Conservation (phyloP, 2,329 filamentous ascomycete species). For the Sarocladiaceae sp. region DNA sequence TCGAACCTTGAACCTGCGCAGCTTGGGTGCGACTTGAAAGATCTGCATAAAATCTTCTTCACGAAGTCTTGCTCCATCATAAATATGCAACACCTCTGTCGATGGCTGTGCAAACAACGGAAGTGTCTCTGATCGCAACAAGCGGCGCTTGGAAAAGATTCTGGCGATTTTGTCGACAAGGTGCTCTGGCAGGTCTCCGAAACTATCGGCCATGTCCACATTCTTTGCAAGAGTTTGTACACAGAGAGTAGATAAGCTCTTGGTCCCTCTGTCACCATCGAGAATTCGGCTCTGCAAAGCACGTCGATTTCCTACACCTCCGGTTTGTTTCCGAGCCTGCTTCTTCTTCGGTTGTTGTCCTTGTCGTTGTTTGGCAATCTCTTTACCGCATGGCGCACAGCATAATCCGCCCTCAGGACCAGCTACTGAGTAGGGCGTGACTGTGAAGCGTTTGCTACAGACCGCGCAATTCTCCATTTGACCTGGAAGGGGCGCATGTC, state of each 20-base stretch:
- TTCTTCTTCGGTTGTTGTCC: constrained; percentile 31
- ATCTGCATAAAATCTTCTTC: constrained; percentile 76
- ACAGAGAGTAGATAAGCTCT: constrained; percentile 61
- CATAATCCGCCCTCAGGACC: constrained; percentile 83
- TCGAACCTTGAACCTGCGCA: constrained; percentile 69
- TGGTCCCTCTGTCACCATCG: constrained; percentile 69
- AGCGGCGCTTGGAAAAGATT: constrained; percentile 55
- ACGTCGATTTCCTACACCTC: constrained; percentile 59
- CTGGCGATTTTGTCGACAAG: constrained; percentile 57
- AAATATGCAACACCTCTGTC: constrained; percentile 48
- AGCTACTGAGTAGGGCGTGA: constrained; percentile 81
- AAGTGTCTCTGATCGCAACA: constrained; percentile 50
- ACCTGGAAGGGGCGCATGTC: constrained; percentile 60
- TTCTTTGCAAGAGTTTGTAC: constrained; percentile 60
- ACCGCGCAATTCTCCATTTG: constrained; percentile 86
- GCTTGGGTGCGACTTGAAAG: constrained; percentile 66
- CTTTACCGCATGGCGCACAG: constrained; percentile 76
- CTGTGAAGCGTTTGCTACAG: constrained; percentile 85
- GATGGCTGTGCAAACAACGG: constrained; percentile 52
- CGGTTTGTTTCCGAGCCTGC: constrained; percentile 37
- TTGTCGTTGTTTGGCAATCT: constrained; percentile 60
- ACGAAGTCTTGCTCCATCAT: constrained; percentile 60
- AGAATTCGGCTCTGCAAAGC: constrained; percentile 80
- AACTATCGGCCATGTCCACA: constrained; percentile 56
- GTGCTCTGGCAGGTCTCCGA: constrained; percentile 54